Conservation (phyloP, 208 protist genomes). For the Acanthamoeba sp. region DNA sequence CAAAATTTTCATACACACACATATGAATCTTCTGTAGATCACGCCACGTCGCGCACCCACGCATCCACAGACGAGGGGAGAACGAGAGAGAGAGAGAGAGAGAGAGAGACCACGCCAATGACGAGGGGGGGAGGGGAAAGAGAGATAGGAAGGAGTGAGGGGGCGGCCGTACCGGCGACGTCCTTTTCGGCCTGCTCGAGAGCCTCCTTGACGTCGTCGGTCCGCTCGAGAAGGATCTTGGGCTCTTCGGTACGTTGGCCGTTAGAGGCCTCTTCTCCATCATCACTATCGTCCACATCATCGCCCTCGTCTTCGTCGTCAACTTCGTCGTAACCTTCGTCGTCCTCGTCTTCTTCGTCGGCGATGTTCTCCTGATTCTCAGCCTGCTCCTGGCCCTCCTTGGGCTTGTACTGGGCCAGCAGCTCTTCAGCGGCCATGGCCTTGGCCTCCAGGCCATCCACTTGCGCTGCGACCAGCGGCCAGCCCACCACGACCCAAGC, state of each 20-base stretch:
- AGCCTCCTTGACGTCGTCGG: slow-evolving; percentile 29
- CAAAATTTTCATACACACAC: not conserved
- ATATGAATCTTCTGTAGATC: too few species aligned
- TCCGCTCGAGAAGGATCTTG: slow-evolving; percentile 19
- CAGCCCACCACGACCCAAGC: not conserved
- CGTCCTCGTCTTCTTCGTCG: not conserved
- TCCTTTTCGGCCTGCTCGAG: slow-evolving; percentile 58
- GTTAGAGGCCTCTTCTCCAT: not conserved
- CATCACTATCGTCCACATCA: slow-evolving; percentile 71
- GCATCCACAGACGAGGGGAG: too few species aligned
- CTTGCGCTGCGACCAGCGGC: slow-evolving; percentile 67
- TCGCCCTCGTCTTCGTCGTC: slow-evolving; percentile 24
- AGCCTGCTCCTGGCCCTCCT: slow-evolving; percentile 49
- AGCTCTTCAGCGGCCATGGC: slow-evolving; percentile 79
- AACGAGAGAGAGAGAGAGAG: not conserved
- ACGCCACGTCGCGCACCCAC: not conserved
- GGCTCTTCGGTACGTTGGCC: not conserved
- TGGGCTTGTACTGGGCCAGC: slow-evolving; percentile 76
- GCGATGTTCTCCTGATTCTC: slow-evolving; percentile 47
- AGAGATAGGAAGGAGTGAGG: not conserved
- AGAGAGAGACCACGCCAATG: not conserved
- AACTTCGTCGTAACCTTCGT: not conserved
- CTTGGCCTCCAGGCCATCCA: slow-evolving; percentile 78
- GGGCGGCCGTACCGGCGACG: slow-evolving; percentile 1
- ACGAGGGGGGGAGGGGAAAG: too few species aligned